Evolutionary conservation across 192 early-diverging fungal genomes (phyloP).

Genomic region (Umbelopsis sp.): DNA sequence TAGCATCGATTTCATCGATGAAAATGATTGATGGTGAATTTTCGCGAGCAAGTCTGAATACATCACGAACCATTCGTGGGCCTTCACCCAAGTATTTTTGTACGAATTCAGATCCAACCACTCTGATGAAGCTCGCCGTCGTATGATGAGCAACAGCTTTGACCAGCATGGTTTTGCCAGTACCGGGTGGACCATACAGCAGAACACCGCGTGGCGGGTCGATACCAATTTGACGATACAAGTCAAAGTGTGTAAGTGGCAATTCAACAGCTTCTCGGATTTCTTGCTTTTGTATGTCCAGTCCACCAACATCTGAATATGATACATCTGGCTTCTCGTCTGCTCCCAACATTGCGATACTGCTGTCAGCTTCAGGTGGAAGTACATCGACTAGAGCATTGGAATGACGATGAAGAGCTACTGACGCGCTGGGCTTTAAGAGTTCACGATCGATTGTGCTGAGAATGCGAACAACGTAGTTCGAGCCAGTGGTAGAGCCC

Average conservation of each 20-base stretch:
- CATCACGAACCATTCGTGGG: conserved; percentile 96
- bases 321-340: conserved; percentile 82
- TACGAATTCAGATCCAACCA: conserved; percentile 97
- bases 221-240: conserved; percentile 98
- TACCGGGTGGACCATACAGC: conserved; percentile 97
- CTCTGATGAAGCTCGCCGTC: conserved; percentile 94
- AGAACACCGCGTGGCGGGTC: conserved; percentile 98
- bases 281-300: conserved; percentile 92
- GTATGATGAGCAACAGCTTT: conserved; percentile 99
- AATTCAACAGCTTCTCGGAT: conserved; percentile 96
- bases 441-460: conserved; percentile 97
- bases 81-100: conserved; percentile 99
- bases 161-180: conserved; percentile 98
- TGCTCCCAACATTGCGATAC: conserved; percentile 82
- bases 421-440: conserved; percentile 90
- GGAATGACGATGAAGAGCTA: conserved; percentile 96
- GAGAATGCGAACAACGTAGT: conserved; percentile 92
- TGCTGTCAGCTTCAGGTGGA: conserved; percentile 93
- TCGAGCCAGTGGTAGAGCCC: conserved; percentile 89
- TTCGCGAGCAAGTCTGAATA: conserved; percentile 94
- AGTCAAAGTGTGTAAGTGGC: conserved; percentile 96
- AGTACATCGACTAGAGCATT: conserved; percentile 97
- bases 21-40: conserved; percentile 98
- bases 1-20: conserved; percentile 99
- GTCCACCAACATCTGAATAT: conserved; percentile 82